Evolutionary conservation across 495 filamentous ascomycete genomes (phyloP).

Genomic region (Podospora tetraspora): DNA sequence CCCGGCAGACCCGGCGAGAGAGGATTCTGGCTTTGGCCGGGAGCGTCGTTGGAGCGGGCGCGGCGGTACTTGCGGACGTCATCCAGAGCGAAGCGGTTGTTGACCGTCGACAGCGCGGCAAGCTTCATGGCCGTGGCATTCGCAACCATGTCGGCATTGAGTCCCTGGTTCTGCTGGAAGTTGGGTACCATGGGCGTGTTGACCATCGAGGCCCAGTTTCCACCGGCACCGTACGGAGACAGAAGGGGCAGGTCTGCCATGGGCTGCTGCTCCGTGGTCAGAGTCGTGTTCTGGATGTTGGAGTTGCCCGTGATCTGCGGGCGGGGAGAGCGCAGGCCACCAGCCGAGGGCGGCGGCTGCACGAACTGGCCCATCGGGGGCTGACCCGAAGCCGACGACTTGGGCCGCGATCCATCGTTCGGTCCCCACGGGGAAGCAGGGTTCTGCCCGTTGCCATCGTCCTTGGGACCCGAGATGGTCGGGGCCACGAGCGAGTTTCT

Average conservation of each 20-base stretch:
- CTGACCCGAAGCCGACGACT: slow-evolving; percentile 83
- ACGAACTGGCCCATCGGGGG: slow-evolving; percentile 96
- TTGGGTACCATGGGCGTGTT: slow-evolving; percentile 94
- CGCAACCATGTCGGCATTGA: slow-evolving; percentile 90
- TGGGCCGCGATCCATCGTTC: slow-evolving; percentile 64
- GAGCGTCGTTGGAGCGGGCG: slow-evolving; percentile 82
- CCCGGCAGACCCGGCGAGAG: slow-evolving; percentile 41
- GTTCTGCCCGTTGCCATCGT: slow-evolving; percentile 50
- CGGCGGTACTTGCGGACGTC: slow-evolving; percentile 92
- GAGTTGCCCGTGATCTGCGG: slow-evolving; percentile 57
- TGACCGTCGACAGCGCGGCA: slow-evolving; percentile 92
- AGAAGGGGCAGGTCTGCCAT: slow-evolving; percentile 69
- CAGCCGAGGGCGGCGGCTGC: slow-evolving; percentile 71
- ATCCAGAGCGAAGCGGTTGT: slow-evolving; percentile 95
- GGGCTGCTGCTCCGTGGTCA: slow-evolving; percentile 66
- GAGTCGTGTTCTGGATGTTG: slow-evolving; percentile 75
- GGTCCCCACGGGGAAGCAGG: slow-evolving; percentile 75
- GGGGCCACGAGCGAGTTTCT: slow-evolving; percentile 75
- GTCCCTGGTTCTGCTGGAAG: slow-evolving; percentile 57
- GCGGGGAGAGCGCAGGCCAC: slow-evolving; percentile 78
- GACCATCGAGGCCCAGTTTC: slow-evolving; percentile 97
- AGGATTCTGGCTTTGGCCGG: slow-evolving; percentile 43
- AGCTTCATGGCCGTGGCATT: slow-evolving; percentile 99
- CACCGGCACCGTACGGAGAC: slow-evolving; percentile 81
- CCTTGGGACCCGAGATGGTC: slow-evolving; percentile 61